phyloP scores from a whole-genome alignment of 345 rosid species.

The Lenwebbia sp. region DNA sequence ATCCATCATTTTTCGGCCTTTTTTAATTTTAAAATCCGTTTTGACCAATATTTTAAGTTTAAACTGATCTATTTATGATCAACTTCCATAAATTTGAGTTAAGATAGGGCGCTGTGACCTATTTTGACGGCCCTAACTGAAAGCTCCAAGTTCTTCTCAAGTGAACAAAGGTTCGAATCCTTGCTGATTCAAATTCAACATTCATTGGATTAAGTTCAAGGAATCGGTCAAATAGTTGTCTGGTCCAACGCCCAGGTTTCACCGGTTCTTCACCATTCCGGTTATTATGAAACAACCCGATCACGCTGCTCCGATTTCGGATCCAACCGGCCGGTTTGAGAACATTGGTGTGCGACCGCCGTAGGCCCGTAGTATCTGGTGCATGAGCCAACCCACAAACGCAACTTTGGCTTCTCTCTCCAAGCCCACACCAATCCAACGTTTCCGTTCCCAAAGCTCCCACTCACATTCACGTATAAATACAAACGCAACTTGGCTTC shows the following conservation, averaged over 20 bases:
- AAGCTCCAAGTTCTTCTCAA: neutral
- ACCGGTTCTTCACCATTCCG: neutral
- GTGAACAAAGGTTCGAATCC: neutral
- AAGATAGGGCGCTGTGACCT: too few relatives aligned
- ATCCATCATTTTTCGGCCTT: too few relatives aligned
- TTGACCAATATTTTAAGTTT: too few relatives aligned
- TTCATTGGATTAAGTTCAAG: neutral
- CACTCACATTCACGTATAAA: too few relatives aligned
- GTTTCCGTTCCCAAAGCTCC: constrained; percentile 6
- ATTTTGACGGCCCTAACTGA: too few relatives aligned
- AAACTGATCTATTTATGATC: too few relatives aligned
- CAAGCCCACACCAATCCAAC: neutral
- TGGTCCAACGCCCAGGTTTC: neutral
- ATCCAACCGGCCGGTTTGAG: neutral
- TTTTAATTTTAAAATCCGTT: too few relatives aligned
- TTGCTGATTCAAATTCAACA: neutral
- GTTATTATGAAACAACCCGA: neutral
- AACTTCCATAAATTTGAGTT: too few relatives aligned
- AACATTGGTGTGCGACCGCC: neutral
- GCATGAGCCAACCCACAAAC: neutral
- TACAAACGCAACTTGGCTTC: too few relatives aligned
- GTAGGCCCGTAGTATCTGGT: neutral
- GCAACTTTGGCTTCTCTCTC: neutral
- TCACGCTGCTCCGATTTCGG: neutral
- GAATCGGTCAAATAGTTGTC: neutral